Evolutionary conservation across 768 basidiomycete genomes (phyloP), one percentile per base, ranked within the genome.

Genomic region (Mycena floridula): DNA sequence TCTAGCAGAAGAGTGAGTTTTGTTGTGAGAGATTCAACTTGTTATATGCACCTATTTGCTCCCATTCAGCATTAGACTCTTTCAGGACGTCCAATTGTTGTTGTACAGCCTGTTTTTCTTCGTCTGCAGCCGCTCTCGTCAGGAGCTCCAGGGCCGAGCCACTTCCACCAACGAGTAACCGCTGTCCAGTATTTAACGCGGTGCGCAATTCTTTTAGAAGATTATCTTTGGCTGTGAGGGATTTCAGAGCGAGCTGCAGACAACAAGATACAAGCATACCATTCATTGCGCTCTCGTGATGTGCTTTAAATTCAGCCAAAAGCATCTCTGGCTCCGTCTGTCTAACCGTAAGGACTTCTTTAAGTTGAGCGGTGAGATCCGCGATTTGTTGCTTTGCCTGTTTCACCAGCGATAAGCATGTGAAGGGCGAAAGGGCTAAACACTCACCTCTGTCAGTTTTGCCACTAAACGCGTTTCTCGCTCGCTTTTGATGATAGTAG

Each of bases 61-160:
- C 70, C 38, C 65, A 72, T 28, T 70, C 66, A 42, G 72, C 70
- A 32, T 77, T 50, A 5, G 56, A 42, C 4, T 69, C 61, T 38
- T 73, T 72, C 53, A 73, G 66, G 13, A 67, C 63, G 18, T 50
- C 55, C 12, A 80, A 57, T 41, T 80, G 76, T 26, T 72, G 63
- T 46, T 80, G 73, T 24, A 77, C 57, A 1, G 46, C 60, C 35
- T 69, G 71, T 53, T 77, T 79, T 62, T 89, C 85, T 43, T 79
- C 78, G 46, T 89, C 79, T 5, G 81, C 85, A 2, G 76, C 77
- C 47, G 87, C 85, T 44, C 85, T 77, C 7, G 85, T 85, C 11
- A 91, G 62, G 38, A 91, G 72, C 51, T 85, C 79, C 24, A 83
- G 66, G 4, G 76, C 71, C 2, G 73, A 68, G 12, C 63, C 66